phyloP scores from a whole-genome alignment of 2,329 filamentous ascomycete genomes.

The Alternaria ventricosa region DNA sequence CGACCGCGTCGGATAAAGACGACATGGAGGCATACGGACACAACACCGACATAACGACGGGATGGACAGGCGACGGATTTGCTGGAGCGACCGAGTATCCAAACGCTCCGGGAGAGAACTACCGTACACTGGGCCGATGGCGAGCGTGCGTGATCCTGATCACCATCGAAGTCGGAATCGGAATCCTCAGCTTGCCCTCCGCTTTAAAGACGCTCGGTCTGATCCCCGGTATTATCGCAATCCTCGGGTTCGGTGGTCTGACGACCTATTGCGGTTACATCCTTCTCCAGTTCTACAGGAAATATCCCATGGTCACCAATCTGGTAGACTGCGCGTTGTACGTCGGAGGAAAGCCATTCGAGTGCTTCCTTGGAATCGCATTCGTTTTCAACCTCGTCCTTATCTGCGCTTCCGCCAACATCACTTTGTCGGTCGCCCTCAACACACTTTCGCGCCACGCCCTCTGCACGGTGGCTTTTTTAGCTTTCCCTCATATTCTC shows the following conservation, averaged over 20 bases:
- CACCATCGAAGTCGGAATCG: conserved; percentile 41
- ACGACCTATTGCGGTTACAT: conserved; percentile 39
- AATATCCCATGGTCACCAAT: conserved; percentile 38
- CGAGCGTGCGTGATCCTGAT: conserved; percentile 38
- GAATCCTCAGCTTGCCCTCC: conserved; percentile 36
- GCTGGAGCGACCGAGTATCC: conserved; percentile 32
- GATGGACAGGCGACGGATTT: conserved; percentile 32
- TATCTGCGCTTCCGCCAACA: conserved; percentile 39
- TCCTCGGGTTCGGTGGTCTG: conserved; percentile 33
- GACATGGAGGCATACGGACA: conserved; percentile 30
- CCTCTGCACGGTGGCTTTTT: conserved; percentile 70
- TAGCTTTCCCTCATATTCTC: conserved; percentile 64
- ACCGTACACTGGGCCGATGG: conserved; percentile 37
- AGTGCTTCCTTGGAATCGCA: conserved; percentile 30
- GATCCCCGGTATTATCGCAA: conserved; percentile 40
- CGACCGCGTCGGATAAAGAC: conserved; percentile 26
- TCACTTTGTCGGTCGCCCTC: conserved; percentile 63
- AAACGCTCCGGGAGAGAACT: conserved; percentile 27
- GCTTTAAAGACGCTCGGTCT: conserved; percentile 37
- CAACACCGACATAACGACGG: conserved; percentile 32
- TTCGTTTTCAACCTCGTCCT: conserved; percentile 37
- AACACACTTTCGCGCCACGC: conserved; percentile 67
- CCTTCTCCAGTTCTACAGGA: conserved; percentile 33
- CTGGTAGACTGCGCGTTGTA: conserved; percentile 38
- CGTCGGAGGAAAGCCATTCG: conserved; percentile 36